phyloP scores from a whole-genome alignment of 1,284 basidiomycete species.

The Anthracocystis walkeri region DNA sequence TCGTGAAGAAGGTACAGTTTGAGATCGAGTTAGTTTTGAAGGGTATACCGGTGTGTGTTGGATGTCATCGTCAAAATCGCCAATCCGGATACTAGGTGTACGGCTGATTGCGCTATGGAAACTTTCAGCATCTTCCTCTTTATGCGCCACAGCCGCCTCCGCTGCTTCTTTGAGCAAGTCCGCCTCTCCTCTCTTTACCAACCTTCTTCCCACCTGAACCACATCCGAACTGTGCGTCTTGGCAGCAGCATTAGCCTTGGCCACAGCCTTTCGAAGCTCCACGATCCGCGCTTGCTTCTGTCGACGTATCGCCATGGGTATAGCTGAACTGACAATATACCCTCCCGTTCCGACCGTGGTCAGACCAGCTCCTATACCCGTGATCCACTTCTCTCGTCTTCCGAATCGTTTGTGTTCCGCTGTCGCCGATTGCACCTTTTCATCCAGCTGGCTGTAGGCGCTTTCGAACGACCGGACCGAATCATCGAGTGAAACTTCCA shows the following conservation, averaged over 20 bases:
- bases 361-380: conserved; percentile 5
- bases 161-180: background rate
- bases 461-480: conserved; percentile 14
- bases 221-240: background rate
- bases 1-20: background rate
- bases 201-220: background rate
- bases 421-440: background rate
- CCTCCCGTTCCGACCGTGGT: conserved; percentile 5
- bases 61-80: conserved; percentile 6
- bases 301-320: conserved; percentile 4
- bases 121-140: conserved; percentile 7
- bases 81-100: conserved; percentile 4
- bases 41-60: background rate
- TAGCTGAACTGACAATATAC: conserved; percentile 9
- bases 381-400: conserved; percentile 1
- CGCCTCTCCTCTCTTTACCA: background rate
- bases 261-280: conserved; percentile 2
- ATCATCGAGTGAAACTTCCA: background rate
- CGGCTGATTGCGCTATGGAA: conserved; percentile 8
- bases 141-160: background rate
- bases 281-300: background rate
- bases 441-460: conserved; percentile 10
- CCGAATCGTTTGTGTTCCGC: background rate
- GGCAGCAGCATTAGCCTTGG: background rate
- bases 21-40: background rate